Evolutionary conservation across 2,329 filamentous ascomycete genomes (phyloP).

Genomic region (Pezicula rhizophila): DNA sequence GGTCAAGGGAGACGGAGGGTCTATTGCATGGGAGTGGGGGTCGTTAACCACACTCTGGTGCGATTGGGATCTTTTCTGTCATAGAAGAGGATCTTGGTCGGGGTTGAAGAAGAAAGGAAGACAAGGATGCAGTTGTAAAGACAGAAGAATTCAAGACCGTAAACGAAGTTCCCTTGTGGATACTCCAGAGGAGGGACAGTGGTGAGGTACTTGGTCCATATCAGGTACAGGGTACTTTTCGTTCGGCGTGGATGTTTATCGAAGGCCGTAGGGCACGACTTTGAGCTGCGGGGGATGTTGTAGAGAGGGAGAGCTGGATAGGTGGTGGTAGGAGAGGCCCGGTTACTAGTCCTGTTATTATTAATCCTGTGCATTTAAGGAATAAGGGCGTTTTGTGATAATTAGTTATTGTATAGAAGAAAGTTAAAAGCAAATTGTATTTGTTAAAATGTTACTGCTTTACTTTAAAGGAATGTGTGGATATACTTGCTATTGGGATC

Average conservation of each 20-base stretch:
- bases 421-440: too few species aligned
- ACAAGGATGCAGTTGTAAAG: neutral
- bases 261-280: slow-evolving; percentile 16
- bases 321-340: neutral
- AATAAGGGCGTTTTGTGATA: too few species aligned
- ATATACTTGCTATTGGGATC: too few species aligned
- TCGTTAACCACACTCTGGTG: slow-evolving; percentile 7
- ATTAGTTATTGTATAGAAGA: too few species aligned
- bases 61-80: slow-evolving; percentile 2
- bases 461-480: too few species aligned
- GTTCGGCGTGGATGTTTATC: slow-evolving; percentile 14
- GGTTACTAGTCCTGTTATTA: too few species aligned
- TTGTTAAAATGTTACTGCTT: too few species aligned
- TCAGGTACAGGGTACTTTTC: slow-evolving; percentile 4
- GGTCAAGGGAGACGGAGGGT: neutral
- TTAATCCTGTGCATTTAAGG: too few species aligned
- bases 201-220: neutral
- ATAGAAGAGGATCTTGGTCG: neutral
- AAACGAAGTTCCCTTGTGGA: neutral
- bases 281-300: slow-evolving; percentile 13
- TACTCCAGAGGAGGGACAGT: neutral
- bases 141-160: too few species aligned
- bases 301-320: slow-evolving; percentile 10
- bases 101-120: neutral
- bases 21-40: neutral